Evolutionary conservation across 2,329 filamentous ascomycete species (phyloP).

Genomic region (Mariannaea sp.): DNA sequence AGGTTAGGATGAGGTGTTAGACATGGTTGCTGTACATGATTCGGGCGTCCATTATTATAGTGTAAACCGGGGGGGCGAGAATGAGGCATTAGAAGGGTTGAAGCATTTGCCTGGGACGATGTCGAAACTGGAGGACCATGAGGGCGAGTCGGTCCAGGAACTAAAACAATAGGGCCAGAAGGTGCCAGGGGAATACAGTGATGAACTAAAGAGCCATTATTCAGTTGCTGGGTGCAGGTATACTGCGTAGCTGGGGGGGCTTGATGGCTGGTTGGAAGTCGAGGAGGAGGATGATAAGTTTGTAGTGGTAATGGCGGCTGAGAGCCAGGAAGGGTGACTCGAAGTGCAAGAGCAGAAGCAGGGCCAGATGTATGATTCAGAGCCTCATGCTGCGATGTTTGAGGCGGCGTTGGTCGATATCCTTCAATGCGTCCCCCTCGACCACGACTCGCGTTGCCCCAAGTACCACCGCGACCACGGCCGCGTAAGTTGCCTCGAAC

Average conservation of each 20-base stretch:
- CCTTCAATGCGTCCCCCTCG: not conserved
- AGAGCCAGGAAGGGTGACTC: too few species aligned
- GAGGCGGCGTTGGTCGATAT: not conserved
- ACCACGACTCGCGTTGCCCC: not conserved
- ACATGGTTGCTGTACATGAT: not conserved
- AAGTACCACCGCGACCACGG: not conserved
- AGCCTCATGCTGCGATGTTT: not conserved
- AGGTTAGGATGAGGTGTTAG: not conserved
- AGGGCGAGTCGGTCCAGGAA: not conserved
- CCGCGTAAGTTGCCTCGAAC: not conserved
- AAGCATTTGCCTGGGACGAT: not conserved
- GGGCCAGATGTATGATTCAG: too few species aligned
- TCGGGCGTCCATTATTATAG: not conserved
- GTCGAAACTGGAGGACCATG: not conserved
- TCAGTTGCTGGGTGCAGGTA: too few species aligned
- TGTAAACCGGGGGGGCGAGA: not conserved
- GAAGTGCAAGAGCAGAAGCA: too few species aligned
- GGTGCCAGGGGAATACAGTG: not conserved
- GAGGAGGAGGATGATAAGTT: too few species aligned
- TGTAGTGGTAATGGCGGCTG: too few species aligned
- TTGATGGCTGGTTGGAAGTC: too few species aligned
- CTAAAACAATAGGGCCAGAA: not conserved
- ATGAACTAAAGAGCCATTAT: not conserved
- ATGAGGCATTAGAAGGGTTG: not conserved
- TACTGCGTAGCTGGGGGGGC: too few species aligned